These are phyloP conservation scores for Metarhizium album DNA, from an alignment of 2,329 filamentous ascomycete genomes.

Conservation along the genomic window DNA sequence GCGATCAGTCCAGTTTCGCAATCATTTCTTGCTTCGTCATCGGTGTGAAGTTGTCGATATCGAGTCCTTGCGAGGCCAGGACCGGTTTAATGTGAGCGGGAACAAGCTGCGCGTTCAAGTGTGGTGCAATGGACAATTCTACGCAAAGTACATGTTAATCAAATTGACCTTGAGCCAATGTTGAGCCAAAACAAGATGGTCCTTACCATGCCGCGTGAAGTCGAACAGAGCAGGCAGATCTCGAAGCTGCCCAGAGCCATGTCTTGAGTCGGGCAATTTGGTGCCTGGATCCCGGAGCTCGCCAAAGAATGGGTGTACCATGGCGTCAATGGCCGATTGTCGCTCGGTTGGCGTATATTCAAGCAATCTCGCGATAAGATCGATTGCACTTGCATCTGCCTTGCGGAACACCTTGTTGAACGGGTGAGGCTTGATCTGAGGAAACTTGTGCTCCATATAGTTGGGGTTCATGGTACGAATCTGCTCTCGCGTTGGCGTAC, in stretches of 20 bases:
- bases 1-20: constrained; percentile 80
- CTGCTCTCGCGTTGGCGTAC: constrained; percentile 92
- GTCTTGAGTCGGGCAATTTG: constrained; percentile 85
- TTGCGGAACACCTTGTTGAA: constrained; percentile 99
- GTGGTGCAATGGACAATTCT: constrained; percentile 94
- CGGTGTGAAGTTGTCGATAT: constrained; percentile 89
- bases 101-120: constrained; percentile 79
- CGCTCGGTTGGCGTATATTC: constrained; percentile 98
- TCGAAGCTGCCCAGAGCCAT: constrained; percentile 66
- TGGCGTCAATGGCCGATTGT: constrained; percentile 84
- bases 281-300: constrained; percentile 88
- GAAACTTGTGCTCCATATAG: constrained; percentile 99
- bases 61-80: constrained; percentile 67
- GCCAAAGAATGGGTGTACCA: constrained; percentile 98
- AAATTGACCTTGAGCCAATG: background rate
- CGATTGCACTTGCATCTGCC: constrained; percentile 85
- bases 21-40: constrained; percentile 94
- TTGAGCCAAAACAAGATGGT: background rate
- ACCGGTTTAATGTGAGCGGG: constrained; percentile 69
- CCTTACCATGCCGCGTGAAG: constrained; percentile 85
- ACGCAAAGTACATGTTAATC: background rate
- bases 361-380: constrained; percentile 83
- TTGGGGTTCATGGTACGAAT: constrained; percentile 99
- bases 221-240: constrained; percentile 86
- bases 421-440: constrained; percentile 97